phyloP scores from a whole-genome alignment of 1,139 yeast genomes.

The Debaryomycetaceae sp. region DNA sequence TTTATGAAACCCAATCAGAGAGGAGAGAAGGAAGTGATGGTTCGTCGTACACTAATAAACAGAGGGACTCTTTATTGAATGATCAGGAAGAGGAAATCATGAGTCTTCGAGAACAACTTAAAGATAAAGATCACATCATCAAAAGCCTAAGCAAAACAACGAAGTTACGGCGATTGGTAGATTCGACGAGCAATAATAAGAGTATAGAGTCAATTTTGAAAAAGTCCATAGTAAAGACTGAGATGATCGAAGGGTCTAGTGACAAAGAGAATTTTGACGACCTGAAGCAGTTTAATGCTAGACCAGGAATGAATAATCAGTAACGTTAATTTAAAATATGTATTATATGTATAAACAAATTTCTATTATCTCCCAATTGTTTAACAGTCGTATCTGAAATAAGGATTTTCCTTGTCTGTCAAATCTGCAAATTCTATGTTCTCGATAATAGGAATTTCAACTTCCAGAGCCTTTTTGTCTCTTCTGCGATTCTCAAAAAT shows the following conservation, averaged over 20 bases:
- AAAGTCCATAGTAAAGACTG: not conserved
- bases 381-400: slow-evolving; percentile 10
- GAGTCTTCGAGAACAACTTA: slow-evolving; percentile 59
- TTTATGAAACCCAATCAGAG: slow-evolving; percentile 15
- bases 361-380: not conserved
- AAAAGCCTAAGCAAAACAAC: slow-evolving; percentile 65
- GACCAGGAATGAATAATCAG: not conserved
- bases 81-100: slow-evolving; percentile 71
- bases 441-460: slow-evolving; percentile 6
- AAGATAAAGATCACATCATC: slow-evolving; percentile 74
- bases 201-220: not conserved
- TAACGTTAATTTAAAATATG: not conserved
- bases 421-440: slow-evolving; percentile 15
- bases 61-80: slow-evolving; percentile 29
- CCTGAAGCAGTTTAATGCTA: slow-evolving; percentile 20
- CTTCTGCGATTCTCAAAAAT: slow-evolving; percentile 4
- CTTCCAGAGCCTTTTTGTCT: slow-evolving; percentile 9
- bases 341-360: not conserved
- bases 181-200: slow-evolving; percentile 16
- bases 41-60: slow-evolving; percentile 10
- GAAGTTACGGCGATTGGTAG: slow-evolving; percentile 48
- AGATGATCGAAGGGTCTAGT: slow-evolving; percentile 1
- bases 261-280: slow-evolving; percentile 17
- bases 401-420: slow-evolving; percentile 16
- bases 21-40: slow-evolving; percentile 8